Conservation (phyloP, 108 stramenopile genomes). For the Epithemia pelagica region DNA sequence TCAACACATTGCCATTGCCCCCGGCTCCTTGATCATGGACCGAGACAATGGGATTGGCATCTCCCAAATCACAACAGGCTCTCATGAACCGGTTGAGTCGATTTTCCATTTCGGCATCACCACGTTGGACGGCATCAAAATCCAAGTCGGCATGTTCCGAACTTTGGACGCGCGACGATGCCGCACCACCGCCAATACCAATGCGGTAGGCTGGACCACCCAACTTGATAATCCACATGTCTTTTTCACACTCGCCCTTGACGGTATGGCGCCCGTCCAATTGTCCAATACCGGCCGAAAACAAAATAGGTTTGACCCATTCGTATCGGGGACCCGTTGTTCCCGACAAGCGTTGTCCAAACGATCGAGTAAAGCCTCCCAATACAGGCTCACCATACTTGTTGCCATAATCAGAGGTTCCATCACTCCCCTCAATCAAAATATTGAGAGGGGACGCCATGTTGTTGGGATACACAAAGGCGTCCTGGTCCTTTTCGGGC, state of each 20-base stretch:
- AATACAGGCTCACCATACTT: slow-evolving; percentile 99
- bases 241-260: slow-evolving; percentile 90
- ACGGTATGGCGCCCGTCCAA: slow-evolving; percentile 86
- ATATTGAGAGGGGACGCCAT: slow-evolving; percentile 90
- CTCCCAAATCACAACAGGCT: slow-evolving; percentile 95
- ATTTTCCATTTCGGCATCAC: slow-evolving; percentile 99
- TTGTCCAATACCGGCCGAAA: slow-evolving; percentile 95
- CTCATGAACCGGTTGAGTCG: slow-evolving; percentile 96
- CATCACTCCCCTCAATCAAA: slow-evolving; percentile 92
- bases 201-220: slow-evolving; percentile 98
- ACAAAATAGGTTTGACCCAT: slow-evolving; percentile 99
- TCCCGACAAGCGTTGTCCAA: slow-evolving; percentile 88
- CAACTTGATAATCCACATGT: slow-evolving; percentile 96
- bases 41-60: slow-evolving; percentile 92
- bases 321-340: slow-evolving; percentile 89
- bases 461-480: slow-evolving; percentile 80
- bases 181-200: slow-evolving; percentile 98
- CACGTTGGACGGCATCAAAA: slow-evolving; percentile 99
- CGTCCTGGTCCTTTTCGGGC: slow-evolving; percentile 32
- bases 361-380: slow-evolving; percentile 91
- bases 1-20: slow-evolving; percentile 98
- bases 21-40: slow-evolving; percentile 99
- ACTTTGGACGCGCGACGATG: slow-evolving; percentile 84
- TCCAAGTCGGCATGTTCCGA: slow-evolving; percentile 88
- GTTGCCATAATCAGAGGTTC: slow-evolving; percentile 99